Conservation (phyloP, 139 green algal species). For the Pleodorina starrii region DNA sequence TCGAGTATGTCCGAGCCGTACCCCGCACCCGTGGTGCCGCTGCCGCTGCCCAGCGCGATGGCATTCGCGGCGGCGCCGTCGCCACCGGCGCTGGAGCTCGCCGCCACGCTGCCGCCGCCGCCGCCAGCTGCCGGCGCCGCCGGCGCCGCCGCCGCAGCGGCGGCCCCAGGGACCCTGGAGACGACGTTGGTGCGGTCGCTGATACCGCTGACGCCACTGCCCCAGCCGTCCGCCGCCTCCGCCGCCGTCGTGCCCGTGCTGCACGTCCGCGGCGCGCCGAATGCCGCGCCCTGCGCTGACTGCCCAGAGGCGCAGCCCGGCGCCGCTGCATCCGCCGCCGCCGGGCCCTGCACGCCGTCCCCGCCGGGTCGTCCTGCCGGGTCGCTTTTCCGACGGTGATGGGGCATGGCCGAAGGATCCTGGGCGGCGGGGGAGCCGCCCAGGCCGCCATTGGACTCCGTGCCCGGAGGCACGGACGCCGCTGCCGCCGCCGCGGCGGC, state of each 20-base stretch:
- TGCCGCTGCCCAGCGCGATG: not conserved
- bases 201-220: not conserved
- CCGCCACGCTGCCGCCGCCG: not conserved
- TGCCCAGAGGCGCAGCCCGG: no score
- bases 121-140: not conserved
- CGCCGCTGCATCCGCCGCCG: not conserved
- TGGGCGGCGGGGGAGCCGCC: no score
- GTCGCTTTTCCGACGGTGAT: no score
- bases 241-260: not conserved
- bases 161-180: not conserved
- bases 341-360: no score
- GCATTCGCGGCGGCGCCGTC: not conserved
- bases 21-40: not conserved
- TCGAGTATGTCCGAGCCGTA: slow-evolving; percentile 23
- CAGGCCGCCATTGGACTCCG: no score
- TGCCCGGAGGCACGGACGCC: no score
- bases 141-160: not conserved
- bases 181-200: not conserved
- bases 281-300: no score
- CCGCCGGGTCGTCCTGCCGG: no score
- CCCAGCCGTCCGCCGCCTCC: not conserved
- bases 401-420: no score
- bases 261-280: no score
- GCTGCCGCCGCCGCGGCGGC: no score
- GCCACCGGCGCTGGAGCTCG: not conserved